Evolutionary conservation across 768 basidiomycete species (phyloP), one percentile per base, ranked within the genome.

Genomic region (Royoungia palumana): DNA sequence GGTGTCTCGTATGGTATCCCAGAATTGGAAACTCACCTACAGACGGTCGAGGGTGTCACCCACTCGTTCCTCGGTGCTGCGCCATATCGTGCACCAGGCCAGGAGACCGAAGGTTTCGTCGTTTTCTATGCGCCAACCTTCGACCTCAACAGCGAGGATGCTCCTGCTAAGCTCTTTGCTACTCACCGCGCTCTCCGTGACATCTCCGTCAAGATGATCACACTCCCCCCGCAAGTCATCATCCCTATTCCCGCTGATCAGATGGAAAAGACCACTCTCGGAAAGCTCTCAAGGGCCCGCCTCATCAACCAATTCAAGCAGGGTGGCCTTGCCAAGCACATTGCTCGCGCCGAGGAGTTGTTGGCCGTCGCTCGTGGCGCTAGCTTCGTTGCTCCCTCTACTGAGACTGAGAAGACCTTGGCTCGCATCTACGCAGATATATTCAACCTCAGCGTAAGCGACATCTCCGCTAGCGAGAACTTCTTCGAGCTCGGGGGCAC

Each of bases 191-290:
- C 68, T 59, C 59, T 70, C 51, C 56, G 65, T 2, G 61, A 66
- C 2, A 24, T 66, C 17, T 65, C 65, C 10, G 57, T 66, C 12
- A 67, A 67, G 44, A 59, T 66, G 64, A 65, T 64, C 41, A 64
- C 60, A 4, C 63, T 64, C n/a, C 69, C 69, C 7, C 73, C 73
- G 2, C 69, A 70, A 39, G 45, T 64, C 38, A 60, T 74, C 36
- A 49, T 75, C 20, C 73, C 74, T 2, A 69, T 75, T 22, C 67
- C 72, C 5, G 50, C 56, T 4, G 58, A 62, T 25, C 60, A 60
- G n/a, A 72, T 73, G 59, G 69, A 71, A 46, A 74, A 70, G 56
- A 73, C 74, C 0, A 71, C 74, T 0, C 64, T 75, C 7, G 74
- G 74, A 13, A 75, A 75, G 49, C 65, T 75, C n/a, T 75, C 72